These are phyloP conservation scores for Penicillium sp. DNA, from an alignment of 2,329 filamentous ascomycete genomes.

Conservation along the genomic window DNA sequence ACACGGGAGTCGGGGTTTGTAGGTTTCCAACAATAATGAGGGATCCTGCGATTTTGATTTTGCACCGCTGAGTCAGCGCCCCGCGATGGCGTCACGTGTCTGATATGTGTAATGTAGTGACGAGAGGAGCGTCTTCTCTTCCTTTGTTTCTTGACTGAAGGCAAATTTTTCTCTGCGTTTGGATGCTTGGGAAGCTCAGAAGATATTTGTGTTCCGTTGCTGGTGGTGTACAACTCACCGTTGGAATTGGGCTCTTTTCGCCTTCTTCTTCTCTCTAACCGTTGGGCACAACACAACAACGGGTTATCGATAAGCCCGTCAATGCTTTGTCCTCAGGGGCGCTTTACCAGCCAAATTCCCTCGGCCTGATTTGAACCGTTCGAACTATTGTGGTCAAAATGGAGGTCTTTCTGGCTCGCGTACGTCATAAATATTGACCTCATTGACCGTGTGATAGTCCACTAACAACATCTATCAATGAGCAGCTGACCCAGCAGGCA, in stretches of 20 bases:
- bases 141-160: neutral
- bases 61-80: slow-evolving; percentile 34
- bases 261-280: slow-evolving; percentile 9
- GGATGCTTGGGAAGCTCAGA: neutral
- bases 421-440: slow-evolving; percentile 39
- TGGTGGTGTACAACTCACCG: neutral
- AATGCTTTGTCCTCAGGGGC: slow-evolving; percentile 20
- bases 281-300: slow-evolving; percentile 23
- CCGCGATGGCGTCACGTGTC: slow-evolving; percentile 31
- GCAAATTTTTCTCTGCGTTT: neutral
- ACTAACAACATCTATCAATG: slow-evolving; percentile 23
- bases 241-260: slow-evolving; percentile 8
- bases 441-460: neutral
- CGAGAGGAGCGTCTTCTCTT: neutral
- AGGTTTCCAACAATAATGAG: slow-evolving; percentile 30
- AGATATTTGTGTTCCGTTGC: neutral
- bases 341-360: slow-evolving; percentile 4
- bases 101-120: slow-evolving; percentile 7
- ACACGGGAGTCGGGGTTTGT: slow-evolving; percentile 31
- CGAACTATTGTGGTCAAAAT: slow-evolving; percentile 56
- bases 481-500: slow-evolving; percentile 73
- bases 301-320: slow-evolving; percentile 31
- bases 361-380: neutral
- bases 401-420: slow-evolving; percentile 71
- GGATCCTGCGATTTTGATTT: slow-evolving; percentile 36